Conservation (phyloP, 208 protist genomes). For the Porcisia deanei region DNA sequence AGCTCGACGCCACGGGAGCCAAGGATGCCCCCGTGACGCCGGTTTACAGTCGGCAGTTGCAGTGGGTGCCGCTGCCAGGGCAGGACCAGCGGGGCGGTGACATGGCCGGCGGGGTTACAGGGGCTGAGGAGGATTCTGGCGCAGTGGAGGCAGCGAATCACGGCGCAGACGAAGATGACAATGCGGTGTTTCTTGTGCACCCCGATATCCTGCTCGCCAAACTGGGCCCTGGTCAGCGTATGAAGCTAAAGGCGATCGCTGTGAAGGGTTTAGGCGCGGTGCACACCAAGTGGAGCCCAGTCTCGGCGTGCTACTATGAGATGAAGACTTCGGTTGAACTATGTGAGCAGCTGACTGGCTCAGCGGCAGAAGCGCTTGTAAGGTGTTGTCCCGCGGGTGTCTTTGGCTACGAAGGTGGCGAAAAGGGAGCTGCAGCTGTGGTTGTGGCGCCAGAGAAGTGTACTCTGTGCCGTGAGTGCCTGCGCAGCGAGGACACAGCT, state of each 20-base stretch:
- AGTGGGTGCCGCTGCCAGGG: conserved; percentile 93
- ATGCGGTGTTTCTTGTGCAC: conserved; percentile 93
- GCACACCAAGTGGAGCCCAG: conserved; percentile 99
- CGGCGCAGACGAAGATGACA: conserved; percentile 37
- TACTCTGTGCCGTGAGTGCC: conserved; percentile 97
- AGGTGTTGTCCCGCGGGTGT: conserved; percentile 93
- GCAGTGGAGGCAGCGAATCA: conserved; percentile 7
- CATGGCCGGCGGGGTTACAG: conserved; percentile 4
- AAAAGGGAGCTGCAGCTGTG: conserved; percentile 53
- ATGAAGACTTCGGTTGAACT: conserved; percentile 95
- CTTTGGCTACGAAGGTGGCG: conserved; percentile 88
- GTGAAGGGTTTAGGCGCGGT: conserved; percentile 96
- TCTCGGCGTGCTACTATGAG: conserved; percentile 96
- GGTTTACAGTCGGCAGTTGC: conserved; percentile 91
- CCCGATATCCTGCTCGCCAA: conserved; percentile 98
- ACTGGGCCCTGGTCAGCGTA: conserved; percentile 94
- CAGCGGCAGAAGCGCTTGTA: conserved; percentile 80
- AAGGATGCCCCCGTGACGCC: conserved; percentile 63
- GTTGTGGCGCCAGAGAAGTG: conserved; percentile 92
- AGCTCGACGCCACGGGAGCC: conserved; percentile 69
- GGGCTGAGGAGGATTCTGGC: neutral
- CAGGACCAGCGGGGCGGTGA: conserved; percentile 46
- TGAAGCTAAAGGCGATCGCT: conserved; percentile 94
- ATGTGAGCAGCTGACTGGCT: conserved; percentile 63
- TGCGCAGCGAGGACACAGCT: conserved; percentile 71